Evolutionary conservation across 2,329 filamentous ascomycete genomes (phyloP).

Genomic region (Colletotrichum tropicale): DNA sequence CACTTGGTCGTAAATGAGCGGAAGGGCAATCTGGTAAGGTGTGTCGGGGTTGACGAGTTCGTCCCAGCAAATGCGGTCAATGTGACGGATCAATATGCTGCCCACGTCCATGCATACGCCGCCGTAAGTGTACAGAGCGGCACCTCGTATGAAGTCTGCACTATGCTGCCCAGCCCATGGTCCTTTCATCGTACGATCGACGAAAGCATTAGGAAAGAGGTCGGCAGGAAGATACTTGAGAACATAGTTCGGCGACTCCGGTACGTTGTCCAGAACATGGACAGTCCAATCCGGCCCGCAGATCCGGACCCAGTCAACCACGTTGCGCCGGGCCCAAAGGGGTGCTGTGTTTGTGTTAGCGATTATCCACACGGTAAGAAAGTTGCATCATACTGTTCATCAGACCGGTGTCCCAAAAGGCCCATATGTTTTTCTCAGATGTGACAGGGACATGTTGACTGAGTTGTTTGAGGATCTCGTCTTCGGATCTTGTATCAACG

Average conservation of each 20-base stretch:
- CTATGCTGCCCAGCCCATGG: constrained; percentile 46
- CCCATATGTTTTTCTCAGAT: constrained; percentile 47
- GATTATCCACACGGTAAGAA: background rate
- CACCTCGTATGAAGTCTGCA: constrained; percentile 50
- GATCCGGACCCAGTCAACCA: constrained; percentile 42
- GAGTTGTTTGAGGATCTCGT: constrained; percentile 33
- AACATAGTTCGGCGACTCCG: constrained; percentile 38
- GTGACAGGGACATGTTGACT: constrained; percentile 31
- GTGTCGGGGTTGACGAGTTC: constrained; percentile 37
- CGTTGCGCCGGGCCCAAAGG: constrained; percentile 36
- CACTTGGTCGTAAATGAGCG: constrained; percentile 27
- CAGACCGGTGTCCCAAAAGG: constrained; percentile 44
- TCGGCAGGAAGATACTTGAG: constrained; percentile 36
- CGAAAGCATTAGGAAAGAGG: constrained; percentile 43
- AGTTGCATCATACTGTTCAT: constrained; percentile 27
- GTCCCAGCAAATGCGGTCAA: constrained; percentile 48
- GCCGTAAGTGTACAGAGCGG: constrained; percentile 43
- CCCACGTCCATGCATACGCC: constrained; percentile 49
- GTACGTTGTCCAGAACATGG: constrained; percentile 41
- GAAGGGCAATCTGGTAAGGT: constrained; percentile 31
- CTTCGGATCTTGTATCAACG: background rate
- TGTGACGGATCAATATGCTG: constrained; percentile 41
- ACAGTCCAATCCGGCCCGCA: constrained; percentile 41
- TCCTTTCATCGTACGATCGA: constrained; percentile 47
- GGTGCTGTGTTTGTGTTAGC: background rate